Evolutionary conservation across 2,329 filamentous ascomycete genomes (phyloP), one percentile per base, ranked within the genome.

Genomic region (Hypoxylon sp.): DNA sequence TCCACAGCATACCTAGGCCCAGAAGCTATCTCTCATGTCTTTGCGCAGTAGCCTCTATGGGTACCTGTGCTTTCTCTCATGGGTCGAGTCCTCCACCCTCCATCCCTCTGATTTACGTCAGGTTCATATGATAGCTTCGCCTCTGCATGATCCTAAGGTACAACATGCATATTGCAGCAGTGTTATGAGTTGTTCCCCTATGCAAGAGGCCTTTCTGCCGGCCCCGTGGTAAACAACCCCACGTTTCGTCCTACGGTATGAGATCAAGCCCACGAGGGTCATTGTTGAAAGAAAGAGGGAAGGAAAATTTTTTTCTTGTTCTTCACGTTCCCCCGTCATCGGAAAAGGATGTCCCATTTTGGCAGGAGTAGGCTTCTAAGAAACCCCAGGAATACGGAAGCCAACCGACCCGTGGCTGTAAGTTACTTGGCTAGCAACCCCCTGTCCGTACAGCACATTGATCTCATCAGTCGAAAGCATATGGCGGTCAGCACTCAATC

Each of bases 241-340:
- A 70, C 68, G 68, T 70, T 70, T 68, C 63, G 64, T 68, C 61
- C 62, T 65, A 67, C 54, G 57, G 54, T 65, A 67, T 69, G 64
- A 69, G 65, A 69, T 67, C 64, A 64, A 69, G 67, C 54, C 61
- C 55, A 62, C 67, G 64, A 69, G 55, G 64, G 61, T 64, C 38
- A 20, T 11, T 52, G 49, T 59, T 50, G 42, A 54, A 52, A 63
- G 33, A 55, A 54, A 36, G 11, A 57, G 33, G 50, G 50, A 46
- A 38, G 14, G 33, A 54, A 57, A 64, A 66, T 42, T 51, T 52
- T 61, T 60, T 60, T 30, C 40, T 26, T 45, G 51, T 59, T 52
- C 24, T 62, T 38, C 45, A 46, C 53, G 18, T 67, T 69, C 61
- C 67, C 67, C 61, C 63, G 64, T 57, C 54, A 36, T 51, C 61